Evolutionary conservation across 352 stramenopile species (phyloP), one percentile per base, ranked within the genome.

Genomic region (Phytophthora brassicae): DNA sequence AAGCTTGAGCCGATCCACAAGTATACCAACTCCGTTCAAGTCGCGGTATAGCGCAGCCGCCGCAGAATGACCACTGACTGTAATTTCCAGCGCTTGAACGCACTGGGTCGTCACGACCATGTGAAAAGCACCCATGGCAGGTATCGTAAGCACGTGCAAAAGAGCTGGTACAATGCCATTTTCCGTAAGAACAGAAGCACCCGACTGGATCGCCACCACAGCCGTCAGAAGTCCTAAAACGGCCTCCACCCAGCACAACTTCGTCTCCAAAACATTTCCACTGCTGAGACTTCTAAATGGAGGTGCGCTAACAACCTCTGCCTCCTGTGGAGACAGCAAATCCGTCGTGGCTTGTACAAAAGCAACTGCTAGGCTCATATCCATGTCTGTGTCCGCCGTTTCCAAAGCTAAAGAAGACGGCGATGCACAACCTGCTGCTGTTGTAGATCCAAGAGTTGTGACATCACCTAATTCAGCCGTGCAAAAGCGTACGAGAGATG

Each of bases 281-380:
- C 60, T 60, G 22, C 36, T 57, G 4, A 70, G 51, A 63, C 88
- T 86, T 29, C 86, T 73, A 51, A 91, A 90, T 12, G 77, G 56
- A 4, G 70, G 59, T 0, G 65, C 65, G 13, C 75, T 70, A 11
- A 92, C 69, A 7, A 90, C 63, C 57, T 92, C 70, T 0, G 77
- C 83, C 60, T 92, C 85, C 24, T 88, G 66, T 11, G 81, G 74
- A 19, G 82, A 85, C 19, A 90, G 20, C 17, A 84, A 71, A 65
- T 92, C 83, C 1, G 84, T 89, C 23, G 86, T 94, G n/a, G 86
- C 87, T 33, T 94, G 81, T 2, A 96, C 87, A 66, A 96, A 96
- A 6, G 87, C 87, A 29, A 96, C 83, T 16, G 87, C 87, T 7
- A 96, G 52, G 19, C 74, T 90, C 87, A 96, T 96, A 35, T 96